phyloP scores from a whole-genome alignment of 345 rosid species.

The Noccaea bulbosa region DNA sequence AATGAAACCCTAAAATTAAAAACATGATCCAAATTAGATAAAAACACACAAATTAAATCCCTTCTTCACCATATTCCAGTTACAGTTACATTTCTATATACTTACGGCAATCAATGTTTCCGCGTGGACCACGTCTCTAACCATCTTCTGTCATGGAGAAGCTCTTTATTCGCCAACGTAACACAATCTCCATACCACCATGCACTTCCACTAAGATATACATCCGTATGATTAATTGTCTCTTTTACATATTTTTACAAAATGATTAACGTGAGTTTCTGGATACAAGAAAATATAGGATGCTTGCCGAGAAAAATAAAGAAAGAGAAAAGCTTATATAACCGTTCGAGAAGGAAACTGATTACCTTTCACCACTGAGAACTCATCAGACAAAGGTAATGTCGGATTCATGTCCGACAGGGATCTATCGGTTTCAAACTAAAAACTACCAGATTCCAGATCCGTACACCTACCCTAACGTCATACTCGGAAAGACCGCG shows the following conservation, averaged over 20 bases:
- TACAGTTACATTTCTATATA: background rate
- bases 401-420: background rate
- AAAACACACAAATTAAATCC: background rate
- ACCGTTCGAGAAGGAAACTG: slow-evolving; percentile 2
- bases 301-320: background rate
- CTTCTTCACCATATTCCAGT: background rate
- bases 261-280: background rate
- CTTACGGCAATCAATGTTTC: background rate
- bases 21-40: background rate
- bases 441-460: background rate
- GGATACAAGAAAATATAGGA: background rate
- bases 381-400: background rate
- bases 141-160: background rate
- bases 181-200: background rate
- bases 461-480: background rate
- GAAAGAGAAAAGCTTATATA: background rate
- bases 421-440: background rate
- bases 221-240: background rate
- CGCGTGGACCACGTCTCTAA: background rate
- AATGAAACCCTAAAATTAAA: background rate
- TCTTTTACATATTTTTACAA: background rate
- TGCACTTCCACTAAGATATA: background rate
- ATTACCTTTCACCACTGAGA: background rate
- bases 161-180: background rate
- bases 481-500: background rate